phyloP scores from a whole-genome alignment of 1,284 basidiomycete species.

The Cerrena zonata region DNA sequence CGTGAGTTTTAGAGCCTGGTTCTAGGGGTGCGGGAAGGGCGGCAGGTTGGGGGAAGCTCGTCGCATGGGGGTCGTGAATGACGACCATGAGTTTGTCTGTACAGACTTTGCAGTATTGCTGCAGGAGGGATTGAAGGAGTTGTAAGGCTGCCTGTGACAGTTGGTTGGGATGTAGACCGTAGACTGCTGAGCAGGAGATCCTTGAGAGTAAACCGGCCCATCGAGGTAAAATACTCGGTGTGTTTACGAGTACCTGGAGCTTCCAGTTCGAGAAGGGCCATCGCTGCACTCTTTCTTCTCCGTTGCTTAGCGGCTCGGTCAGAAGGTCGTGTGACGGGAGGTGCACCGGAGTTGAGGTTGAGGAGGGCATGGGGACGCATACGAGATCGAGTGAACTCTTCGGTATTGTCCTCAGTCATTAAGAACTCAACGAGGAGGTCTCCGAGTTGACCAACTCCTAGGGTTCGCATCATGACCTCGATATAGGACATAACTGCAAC shows the following conservation, averaged over 20 bases:
- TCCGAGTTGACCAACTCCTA: conserved; percentile 65
- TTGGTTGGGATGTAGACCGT: conserved; percentile 56
- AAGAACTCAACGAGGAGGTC: conserved; percentile 75
- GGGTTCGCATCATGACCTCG: conserved; percentile 77
- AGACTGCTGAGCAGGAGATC: conserved; percentile 81
- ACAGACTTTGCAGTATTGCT: conserved; percentile 63
- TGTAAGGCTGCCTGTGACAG: conserved; percentile 74
- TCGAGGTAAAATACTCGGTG: conserved; percentile 78
- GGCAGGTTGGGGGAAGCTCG: conserved; percentile 64
- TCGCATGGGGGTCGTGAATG: conserved; percentile 64
- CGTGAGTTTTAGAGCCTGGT: conserved; percentile 8
- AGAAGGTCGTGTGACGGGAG: conserved; percentile 28
- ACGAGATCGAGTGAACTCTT: conserved; percentile 45
- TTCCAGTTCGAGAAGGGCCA: conserved; percentile 79
- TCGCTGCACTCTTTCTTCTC: conserved; percentile 76
- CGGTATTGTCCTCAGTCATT: conserved; percentile 71
- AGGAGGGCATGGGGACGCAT: conserved; percentile 44
- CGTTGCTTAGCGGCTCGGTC: conserved; percentile 41
- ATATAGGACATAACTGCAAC: conserved; percentile 97
- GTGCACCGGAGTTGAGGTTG: conserved; percentile 36
- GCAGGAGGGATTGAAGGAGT: conserved; percentile 70
- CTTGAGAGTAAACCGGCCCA: conserved; percentile 84
- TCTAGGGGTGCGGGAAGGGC: conserved; percentile 25
- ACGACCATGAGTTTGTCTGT: conserved; percentile 65
- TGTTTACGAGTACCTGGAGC: conserved; percentile 61